Percentiles rank a stretch among this genome's conserved stretches.
Conservation (phyloP, 2,329 filamentous ascomycete species). For the Aureobasidium sp. region DNA sequence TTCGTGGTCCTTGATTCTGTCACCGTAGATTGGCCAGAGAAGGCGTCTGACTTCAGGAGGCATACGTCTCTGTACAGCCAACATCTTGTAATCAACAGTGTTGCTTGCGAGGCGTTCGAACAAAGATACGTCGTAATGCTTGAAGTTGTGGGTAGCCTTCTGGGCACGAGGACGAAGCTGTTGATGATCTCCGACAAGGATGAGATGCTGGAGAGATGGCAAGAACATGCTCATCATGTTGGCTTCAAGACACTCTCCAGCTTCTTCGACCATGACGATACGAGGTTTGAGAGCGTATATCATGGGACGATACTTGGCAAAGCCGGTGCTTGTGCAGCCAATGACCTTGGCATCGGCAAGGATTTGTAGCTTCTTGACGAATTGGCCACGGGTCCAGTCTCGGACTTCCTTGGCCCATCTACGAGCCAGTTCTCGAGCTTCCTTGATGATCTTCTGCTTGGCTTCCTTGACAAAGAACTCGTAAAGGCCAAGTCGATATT, state of each 20-base stretch:
- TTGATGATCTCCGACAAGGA: conserved; percentile 70
- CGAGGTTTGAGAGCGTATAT: conserved; percentile 57
- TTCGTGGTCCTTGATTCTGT: conserved; percentile 48
- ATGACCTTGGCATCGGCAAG: conserved; percentile 52
- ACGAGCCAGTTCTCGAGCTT: conserved; percentile 43
- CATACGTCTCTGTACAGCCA: conserved; percentile 65
- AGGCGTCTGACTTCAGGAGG: conserved; percentile 56
- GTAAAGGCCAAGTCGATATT: conserved; percentile 57
- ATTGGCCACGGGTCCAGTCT: conserved; percentile 48
- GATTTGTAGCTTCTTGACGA: conserved; percentile 51
- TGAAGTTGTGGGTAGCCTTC: conserved; percentile 52
- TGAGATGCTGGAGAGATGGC: conserved; percentile 53
- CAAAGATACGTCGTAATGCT: conserved; percentile 62
- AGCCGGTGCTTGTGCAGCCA: conserved; percentile 67
- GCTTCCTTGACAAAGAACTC: conserved; percentile 50
- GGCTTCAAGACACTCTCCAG: conserved; percentile 65
- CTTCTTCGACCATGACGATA: conserved; percentile 68
- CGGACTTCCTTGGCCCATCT: conserved; percentile 43
- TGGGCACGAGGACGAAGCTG: conserved; percentile 65
- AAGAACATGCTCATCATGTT: conserved; percentile 52
- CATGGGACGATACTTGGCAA: conserved; percentile 69
- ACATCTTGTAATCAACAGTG: conserved; percentile 51
- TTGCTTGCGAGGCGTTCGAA: conserved; percentile 71
- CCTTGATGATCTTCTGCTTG: conserved; percentile 38
- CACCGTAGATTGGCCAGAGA: conserved; percentile 52